These are phyloP conservation scores for Tuber melanosporum DNA, from an alignment of 495 filamentous ascomycete species.

Conservation along the genomic window DNA sequence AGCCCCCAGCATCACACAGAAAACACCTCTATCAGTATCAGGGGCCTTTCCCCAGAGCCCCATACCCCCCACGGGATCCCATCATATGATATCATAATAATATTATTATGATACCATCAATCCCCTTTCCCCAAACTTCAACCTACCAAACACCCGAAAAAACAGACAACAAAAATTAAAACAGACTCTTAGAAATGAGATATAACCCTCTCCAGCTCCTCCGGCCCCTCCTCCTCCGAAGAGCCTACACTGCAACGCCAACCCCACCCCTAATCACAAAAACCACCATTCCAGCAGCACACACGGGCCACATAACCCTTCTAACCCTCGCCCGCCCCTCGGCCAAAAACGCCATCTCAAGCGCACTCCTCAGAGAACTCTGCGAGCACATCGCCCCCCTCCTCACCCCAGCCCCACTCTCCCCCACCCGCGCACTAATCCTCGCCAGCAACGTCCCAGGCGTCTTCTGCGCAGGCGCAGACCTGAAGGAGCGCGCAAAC, in stretches of 20 bases:
- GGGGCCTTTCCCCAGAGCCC: not conserved
- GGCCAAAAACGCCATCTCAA: constrained; percentile 85
- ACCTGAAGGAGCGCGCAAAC: constrained; percentile 75
- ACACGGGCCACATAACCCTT: constrained; percentile 76
- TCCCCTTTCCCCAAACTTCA: not conserved
- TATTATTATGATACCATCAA: not conserved
- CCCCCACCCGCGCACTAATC: constrained; percentile 65
- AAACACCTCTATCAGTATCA: not conserved
- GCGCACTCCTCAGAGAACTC: constrained; percentile 63
- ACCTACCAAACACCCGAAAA: not conserved
- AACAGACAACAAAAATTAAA: not conserved
- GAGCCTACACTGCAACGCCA: constrained; percentile 10
- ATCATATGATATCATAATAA: no score
- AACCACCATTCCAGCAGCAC: constrained; percentile 67
- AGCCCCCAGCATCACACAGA: not conserved
- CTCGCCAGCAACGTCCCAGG: constrained; percentile 69
- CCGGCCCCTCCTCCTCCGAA: constrained; percentile 6
- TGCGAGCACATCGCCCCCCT: constrained; percentile 62
- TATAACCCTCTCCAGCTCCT: not conserved
- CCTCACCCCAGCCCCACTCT: constrained; percentile 57
- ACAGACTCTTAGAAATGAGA: not conserved
- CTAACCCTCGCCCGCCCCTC: constrained; percentile 77
- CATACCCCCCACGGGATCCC: not conserved
- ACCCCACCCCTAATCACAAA: constrained; percentile 56
- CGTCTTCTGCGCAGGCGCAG: constrained; percentile 88